A percentile compares a stretch with the other conserved stretches of the same genome.
These are phyloP conservation scores for Ogataea paradorogensis DNA, from an alignment of 805 yeast species.

Conservation along the genomic window DNA sequence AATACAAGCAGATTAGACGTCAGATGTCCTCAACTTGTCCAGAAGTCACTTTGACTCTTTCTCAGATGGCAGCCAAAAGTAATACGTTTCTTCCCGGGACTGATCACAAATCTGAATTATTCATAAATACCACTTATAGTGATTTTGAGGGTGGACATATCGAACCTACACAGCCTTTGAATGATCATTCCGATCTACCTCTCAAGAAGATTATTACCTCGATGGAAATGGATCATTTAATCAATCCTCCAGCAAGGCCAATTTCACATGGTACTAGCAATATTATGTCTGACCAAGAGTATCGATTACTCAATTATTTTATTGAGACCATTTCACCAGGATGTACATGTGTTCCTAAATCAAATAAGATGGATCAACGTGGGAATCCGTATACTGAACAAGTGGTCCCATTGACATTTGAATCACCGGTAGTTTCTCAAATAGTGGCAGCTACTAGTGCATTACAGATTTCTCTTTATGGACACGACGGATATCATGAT, in stretches of 20 bases:
- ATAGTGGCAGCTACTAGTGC: conserved; percentile 38
- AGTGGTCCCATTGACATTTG: conserved; percentile 37
- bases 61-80: conserved; percentile 3
- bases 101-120: not conserved
- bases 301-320: conserved; percentile 33
- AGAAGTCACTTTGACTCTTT: not conserved
- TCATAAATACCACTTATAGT: conserved; percentile 3
- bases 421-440: conserved; percentile 34
- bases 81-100: not conserved
- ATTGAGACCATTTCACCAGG: conserved; percentile 36
- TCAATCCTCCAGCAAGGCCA: not conserved
- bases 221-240: not conserved
- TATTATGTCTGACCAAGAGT: conserved; percentile 17
- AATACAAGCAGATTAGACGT: conserved; percentile 12
- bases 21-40: not conserved
- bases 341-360: conserved; percentile 39
- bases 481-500: conserved; percentile 27
- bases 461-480: conserved; percentile 33
- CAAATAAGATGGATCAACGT: not conserved
- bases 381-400: conserved; percentile 37
- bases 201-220: not conserved
- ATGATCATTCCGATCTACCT: too few species aligned
- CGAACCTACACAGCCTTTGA: too few species aligned
- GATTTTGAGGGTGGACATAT: conserved; percentile 1
- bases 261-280: not conserved